Evolutionary conservation across 352 stramenopile genomes (phyloP), one percentile per base, ranked within the genome.

Genomic region (Pythium monospermum): DNA sequence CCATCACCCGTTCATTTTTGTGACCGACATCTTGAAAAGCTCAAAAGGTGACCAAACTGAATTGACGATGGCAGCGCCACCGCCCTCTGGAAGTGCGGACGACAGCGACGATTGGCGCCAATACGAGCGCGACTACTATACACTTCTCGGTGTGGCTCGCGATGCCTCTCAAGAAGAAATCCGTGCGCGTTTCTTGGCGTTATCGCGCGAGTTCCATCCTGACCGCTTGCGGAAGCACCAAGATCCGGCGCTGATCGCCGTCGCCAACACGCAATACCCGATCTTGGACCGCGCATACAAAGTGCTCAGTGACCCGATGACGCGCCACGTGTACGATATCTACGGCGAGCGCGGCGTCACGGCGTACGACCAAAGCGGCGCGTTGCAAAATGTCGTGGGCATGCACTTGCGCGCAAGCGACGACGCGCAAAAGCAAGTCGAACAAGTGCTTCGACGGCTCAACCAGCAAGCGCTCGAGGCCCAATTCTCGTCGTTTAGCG

Each of bases 171-270:
- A 56, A n/a, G 73, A 83, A 30, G 76, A 87, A 48, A 82, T 96
- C 39, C 77, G 83, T 51, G 62, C 57, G 21, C 65, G 67, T 10
- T 96, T 88, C 65, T 50, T 87, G 42, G 59, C 64, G 35, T 66
- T 93, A 3, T 92, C 83, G 37, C 77, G 81, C 44, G 81, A 90
- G 66, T 90, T 93, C 59, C 85, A 96, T 49, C 85, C 85, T 18
- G 85, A 96, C 50, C 73, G 78, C 10, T 73, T 76, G 19, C 68
- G 57, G 30, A 67, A 76, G 40, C 61, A 54, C n/a, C 50, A 64
- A 45, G 73, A 87, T 49, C 57, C 59, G 8, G 60, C 64, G 60
- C 68, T 87, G 15, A 62, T 85, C 22, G 74, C 72, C 16, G 67
- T 84, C 6, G 82, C 82, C 23, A 90, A 90, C 57, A 60, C 72